Base-by-base conservation (phyloP, 2,329 filamentous ascomycete genomes). In the Chaetomiaceae sp. region DNA sequence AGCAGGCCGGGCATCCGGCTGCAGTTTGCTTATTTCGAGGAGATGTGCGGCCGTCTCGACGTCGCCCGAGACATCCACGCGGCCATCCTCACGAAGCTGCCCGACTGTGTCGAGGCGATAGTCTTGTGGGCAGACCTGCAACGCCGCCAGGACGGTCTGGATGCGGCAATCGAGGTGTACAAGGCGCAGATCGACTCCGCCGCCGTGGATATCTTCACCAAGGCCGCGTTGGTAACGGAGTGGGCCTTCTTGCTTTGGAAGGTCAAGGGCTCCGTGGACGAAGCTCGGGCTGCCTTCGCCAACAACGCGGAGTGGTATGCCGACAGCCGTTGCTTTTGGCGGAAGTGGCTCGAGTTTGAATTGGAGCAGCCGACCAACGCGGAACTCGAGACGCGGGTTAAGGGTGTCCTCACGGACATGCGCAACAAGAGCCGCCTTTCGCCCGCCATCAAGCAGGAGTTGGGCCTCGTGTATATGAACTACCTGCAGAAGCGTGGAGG, bases 11-110 rank as follows among this genome's bases (percentile, higher is more conserved):
- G 84, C 1, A 85, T 95, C 56, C 83, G 93, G 50, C 76, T 97
- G 54, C 88, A 95, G 65, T 97, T 91, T 73, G 92, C 93, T 13
- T 89, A 91, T 61, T 96, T 96, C 58, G 93, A 99, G 66, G 93
- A 99, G 71, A 86, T 88, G 68, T 78, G 80, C 35, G 88, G 83
- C 4, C 83, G 89, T 34, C 72, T 85, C 21, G 86, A 88, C 55
- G 78, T 95, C 33, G 89, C 92, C 10, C 82, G 86, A 53, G 90
- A 88, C 52, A 91, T 99, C 50, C 88, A 96, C 64, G 78, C 85
- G 42, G 85, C 88, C 1, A 86, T 99, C 48, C 75, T 97, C 27
- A 73, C 83, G 57, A 77, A 78, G 52, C 72, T 95, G 14, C 90
- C 92, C 0, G 85, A 87, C 58, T 88, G 92, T 57, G 78, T 95